Conservation (phyloP, 2,329 filamentous ascomycete genomes). For the Nothophoma quercina region DNA sequence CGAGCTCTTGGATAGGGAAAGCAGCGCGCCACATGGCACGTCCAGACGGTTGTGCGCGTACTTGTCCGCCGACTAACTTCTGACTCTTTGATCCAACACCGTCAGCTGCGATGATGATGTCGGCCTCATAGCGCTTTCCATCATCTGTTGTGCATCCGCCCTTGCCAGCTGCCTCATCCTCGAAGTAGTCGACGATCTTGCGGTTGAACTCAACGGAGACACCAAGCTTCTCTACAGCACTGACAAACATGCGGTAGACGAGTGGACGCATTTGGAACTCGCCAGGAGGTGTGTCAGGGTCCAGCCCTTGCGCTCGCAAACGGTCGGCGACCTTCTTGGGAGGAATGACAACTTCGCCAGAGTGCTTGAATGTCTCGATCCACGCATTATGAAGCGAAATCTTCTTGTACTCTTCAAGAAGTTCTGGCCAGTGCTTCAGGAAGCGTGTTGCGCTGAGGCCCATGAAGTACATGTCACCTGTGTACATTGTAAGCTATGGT, state of each 20-base stretch:
- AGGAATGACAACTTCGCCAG: constrained; percentile 58
- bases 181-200: constrained; percentile 55
- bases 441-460: constrained; percentile 63
- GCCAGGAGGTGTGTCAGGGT: constrained; percentile 60
- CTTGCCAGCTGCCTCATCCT: constrained; percentile 51
- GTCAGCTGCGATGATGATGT: constrained; percentile 51
- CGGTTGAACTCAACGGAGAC: constrained; percentile 54
- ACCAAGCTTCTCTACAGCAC: constrained; percentile 56
- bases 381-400: constrained; percentile 63
- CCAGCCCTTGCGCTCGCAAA: constrained; percentile 54
- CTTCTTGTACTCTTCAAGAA: constrained; percentile 59
- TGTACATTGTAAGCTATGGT: background rate
- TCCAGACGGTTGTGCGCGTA: constrained; percentile 51
- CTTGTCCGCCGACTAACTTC: constrained; percentile 54
- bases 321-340: constrained; percentile 60
- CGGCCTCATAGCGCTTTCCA: constrained; percentile 53
- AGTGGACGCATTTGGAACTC: constrained; percentile 65
- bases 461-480: constrained; percentile 69
- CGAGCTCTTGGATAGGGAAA: constrained; percentile 53
- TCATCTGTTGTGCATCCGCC: constrained; percentile 48
- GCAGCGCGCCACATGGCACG: constrained; percentile 52
- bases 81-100: constrained; percentile 56
- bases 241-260: constrained; percentile 64
- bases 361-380: constrained; percentile 65
- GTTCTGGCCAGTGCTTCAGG: constrained; percentile 64